A percentile compares a stretch with the other conserved stretches of the same genome.
phyloP scores from a whole-genome alignment of 768 basidiomycete species.

The Suillus variegatus region DNA sequence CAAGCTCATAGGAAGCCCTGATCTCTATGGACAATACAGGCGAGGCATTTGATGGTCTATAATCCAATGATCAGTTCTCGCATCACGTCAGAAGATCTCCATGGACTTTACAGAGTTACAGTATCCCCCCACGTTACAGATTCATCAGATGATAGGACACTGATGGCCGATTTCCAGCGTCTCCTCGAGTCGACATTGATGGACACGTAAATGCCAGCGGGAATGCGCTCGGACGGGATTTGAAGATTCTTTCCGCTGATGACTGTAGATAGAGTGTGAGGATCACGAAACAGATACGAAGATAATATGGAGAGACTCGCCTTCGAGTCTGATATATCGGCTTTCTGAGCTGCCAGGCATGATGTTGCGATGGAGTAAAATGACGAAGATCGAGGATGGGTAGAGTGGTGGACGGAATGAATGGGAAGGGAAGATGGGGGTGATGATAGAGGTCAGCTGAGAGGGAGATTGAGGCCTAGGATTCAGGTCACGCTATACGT shows the following conservation, averaged over 20 bases:
- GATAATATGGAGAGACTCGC: not conserved
- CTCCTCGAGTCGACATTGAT: not conserved
- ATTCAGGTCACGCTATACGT: no score
- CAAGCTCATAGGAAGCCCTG: not conserved
- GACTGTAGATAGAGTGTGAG: not conserved
- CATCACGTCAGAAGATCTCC: rapidly evolving
- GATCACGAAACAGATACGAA: not conserved
- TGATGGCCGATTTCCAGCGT: not conserved
- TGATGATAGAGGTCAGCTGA: not conserved
- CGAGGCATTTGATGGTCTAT: not conserved
- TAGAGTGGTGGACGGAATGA: no score
- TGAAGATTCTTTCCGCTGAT: not conserved
- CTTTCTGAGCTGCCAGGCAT: no score
- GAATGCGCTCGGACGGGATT: not conserved
- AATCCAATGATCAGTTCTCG: not conserved
- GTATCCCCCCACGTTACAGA: not conserved
- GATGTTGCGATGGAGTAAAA: no score
- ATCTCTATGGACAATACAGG: not conserved
- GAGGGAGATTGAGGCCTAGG: no score
- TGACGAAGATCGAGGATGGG: no score
- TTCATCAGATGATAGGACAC: not conserved
- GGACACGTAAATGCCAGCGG: not conserved
- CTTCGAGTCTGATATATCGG: not conserved
- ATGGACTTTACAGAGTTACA: not conserved
- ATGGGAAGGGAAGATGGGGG: no score